A percentile compares a stretch with the other conserved stretches of the same genome.
Conservation (phyloP, 257 asterid species). For the Linaria vulgaris region DNA sequence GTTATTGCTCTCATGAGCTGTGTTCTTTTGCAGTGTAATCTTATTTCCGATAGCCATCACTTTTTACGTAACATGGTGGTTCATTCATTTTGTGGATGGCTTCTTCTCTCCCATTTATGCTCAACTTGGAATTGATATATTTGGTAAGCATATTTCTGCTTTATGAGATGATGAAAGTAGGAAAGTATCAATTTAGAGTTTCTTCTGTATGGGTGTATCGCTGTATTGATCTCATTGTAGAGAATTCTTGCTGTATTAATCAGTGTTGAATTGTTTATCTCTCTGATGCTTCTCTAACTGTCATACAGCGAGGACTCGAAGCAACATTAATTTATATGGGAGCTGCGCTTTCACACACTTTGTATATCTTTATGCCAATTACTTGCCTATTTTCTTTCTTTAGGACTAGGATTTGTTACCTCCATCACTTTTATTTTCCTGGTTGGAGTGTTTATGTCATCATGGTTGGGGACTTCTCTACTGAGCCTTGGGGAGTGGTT, state of each 20-base stretch:
- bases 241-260: background rate
- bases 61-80: slow-evolving; percentile 73
- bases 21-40: slow-evolving; percentile 57
- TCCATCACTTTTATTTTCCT: slow-evolving; percentile 72
- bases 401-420: slow-evolving; percentile 77
- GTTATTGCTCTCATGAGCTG: slow-evolving; percentile 12
- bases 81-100: slow-evolving; percentile 67
- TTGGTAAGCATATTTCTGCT: slow-evolving; percentile 43
- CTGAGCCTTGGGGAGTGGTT: slow-evolving; percentile 80
- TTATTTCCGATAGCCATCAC: slow-evolving; percentile 67
- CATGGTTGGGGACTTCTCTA: slow-evolving; percentile 79
- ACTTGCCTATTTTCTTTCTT: slow-evolving; percentile 22
- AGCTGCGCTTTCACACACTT: slow-evolving; percentile 3
- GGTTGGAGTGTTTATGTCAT: slow-evolving; percentile 82
- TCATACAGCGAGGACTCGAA: background rate
- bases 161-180: background rate
- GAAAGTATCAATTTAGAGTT: no score
- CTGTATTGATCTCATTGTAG: no score
- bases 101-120: slow-evolving; percentile 71
- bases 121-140: slow-evolving; percentile 57
- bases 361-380: slow-evolving; percentile 15
- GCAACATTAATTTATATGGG: no score
- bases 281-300: background rate
- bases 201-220: no score
- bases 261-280: background rate